These are phyloP conservation scores for Entomortierella lignicola DNA, from an alignment of 192 early-diverging fungal genomes.

Conservation along the genomic window DNA sequence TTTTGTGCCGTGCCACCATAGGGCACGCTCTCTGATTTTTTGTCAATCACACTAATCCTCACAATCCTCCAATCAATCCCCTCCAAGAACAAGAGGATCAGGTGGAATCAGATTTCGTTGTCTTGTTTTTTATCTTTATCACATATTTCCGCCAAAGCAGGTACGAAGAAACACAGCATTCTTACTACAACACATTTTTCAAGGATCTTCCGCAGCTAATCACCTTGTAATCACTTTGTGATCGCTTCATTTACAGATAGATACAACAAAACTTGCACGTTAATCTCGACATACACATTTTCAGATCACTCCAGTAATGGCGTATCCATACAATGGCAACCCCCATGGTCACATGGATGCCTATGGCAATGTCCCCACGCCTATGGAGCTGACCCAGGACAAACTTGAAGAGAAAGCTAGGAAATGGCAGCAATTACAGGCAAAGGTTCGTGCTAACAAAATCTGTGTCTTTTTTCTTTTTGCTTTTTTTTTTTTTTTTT, in stretches of 20 bases:
- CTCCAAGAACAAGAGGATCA: not conserved
- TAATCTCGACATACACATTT: constrained; percentile 2
- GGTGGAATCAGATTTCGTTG: not conserved
- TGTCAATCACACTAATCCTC: not conserved
- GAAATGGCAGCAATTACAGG: constrained; percentile 93
- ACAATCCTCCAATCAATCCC: not conserved
- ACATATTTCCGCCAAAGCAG: not conserved
- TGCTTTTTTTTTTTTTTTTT: not conserved
- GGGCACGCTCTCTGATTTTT: not conserved
- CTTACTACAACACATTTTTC: not conserved
- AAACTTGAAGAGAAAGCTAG: constrained; percentile 84
- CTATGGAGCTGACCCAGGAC: constrained; percentile 57
- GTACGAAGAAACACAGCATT: not conserved
- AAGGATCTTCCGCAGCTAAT: not conserved
- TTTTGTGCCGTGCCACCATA: not conserved
- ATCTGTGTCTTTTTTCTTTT: not conserved
- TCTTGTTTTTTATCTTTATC: not conserved
- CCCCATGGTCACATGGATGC: constrained; percentile 39
- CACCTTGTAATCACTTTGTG: not conserved
- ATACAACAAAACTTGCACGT: constrained; percentile 6
- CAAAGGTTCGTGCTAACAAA: constrained; percentile 58
- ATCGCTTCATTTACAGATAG: not conserved
- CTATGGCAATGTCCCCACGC: constrained; percentile 33
- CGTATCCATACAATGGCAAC: constrained; percentile 36
- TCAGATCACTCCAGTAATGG: constrained; percentile 39